A percentile compares a stretch with the other conserved stretches of the same genome.
phyloP scores from a whole-genome alignment of 2,329 filamentous ascomycete genomes.

The Ophioceras dolichostomum region DNA sequence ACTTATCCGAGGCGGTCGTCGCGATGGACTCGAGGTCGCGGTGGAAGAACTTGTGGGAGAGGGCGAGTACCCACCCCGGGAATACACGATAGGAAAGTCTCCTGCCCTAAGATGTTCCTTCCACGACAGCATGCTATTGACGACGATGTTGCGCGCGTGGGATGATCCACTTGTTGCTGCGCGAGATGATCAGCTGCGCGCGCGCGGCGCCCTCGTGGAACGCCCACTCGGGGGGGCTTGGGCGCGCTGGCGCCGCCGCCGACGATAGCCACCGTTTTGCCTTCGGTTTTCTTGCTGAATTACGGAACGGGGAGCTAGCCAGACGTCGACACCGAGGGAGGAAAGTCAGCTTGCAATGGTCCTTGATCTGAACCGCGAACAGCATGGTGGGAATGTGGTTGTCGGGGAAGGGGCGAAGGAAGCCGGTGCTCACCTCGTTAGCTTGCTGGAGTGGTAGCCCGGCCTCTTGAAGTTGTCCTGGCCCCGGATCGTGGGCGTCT shows the following conservation, averaged over 20 bases:
- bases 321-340: constrained; percentile 1
- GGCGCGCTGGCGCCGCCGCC: constrained; percentile 73
- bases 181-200: constrained; percentile 60
- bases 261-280: constrained; percentile 64
- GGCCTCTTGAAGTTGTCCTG: constrained; percentile 60
- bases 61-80: constrained; percentile 62
- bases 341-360: no score
- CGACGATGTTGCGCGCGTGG: constrained; percentile 64
- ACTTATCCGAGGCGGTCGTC: constrained; percentile 53
- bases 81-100: constrained; percentile 65
- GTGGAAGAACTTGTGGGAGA: constrained; percentile 72
- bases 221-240: constrained; percentile 72
- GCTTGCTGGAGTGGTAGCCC: constrained; percentile 62
- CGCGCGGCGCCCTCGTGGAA: constrained; percentile 52
- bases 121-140: constrained; percentile 61
- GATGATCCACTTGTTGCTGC: constrained; percentile 81
- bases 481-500: constrained; percentile 58
- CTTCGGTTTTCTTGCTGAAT: constrained; percentile 56
- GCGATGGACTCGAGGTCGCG: constrained; percentile 64
- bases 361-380: no score
- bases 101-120: constrained; percentile 72
- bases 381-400: no score
- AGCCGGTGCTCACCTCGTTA: constrained; percentile 51
- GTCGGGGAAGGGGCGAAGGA: no score
- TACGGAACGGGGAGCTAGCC: no score